A percentile compares a stretch with the other conserved stretches of the same genome.
Evolutionary conservation across 1,139 yeast species (phyloP).

Genomic region (Taphrina populina): DNA sequence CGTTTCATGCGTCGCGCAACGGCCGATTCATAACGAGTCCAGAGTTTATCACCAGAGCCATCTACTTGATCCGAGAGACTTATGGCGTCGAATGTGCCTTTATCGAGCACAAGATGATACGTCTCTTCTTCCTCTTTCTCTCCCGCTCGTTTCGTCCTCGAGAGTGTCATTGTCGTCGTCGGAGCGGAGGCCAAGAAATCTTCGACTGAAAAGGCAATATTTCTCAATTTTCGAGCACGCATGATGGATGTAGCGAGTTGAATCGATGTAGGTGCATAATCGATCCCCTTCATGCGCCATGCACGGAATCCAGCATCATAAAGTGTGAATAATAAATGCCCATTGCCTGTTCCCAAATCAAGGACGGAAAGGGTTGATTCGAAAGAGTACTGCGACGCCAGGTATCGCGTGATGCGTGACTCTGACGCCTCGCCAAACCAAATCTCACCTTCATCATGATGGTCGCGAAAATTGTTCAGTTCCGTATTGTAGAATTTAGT

Average conservation of each 20-base stretch:
- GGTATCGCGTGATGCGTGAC: constrained; percentile 67
- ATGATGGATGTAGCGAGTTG: constrained; percentile 66
- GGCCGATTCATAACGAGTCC: constrained; percentile 62
- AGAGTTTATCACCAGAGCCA: constrained; percentile 42
- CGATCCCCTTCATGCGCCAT: constrained; percentile 67
- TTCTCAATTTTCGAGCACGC: constrained; percentile 46
- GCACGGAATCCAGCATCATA: constrained; percentile 56
- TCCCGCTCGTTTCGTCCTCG: neutral
- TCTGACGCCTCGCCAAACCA: constrained; percentile 97
- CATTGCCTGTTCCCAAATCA: constrained; percentile 95
- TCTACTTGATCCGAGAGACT: constrained; percentile 57
- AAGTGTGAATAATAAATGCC: constrained; percentile 74
- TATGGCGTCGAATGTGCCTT: constrained; percentile 95
- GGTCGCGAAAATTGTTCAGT: constrained; percentile 7
- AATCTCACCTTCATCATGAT: constrained; percentile 83
- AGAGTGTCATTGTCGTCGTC: neutral
- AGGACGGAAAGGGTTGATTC: constrained; percentile 47
- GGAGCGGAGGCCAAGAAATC: constrained; percentile 41
- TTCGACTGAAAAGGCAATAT: constrained; percentile 49
- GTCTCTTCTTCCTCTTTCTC: neutral
- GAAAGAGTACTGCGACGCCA: constrained; percentile 45
- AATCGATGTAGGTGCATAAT: constrained; percentile 78
- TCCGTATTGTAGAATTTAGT: constrained; percentile 68
- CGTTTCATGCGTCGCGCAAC: constrained; percentile 58
- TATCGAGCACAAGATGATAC: constrained; percentile 81